Evolutionary conservation across 2,329 filamentous ascomycete species (phyloP).

Genomic region (Harringtonia lauricola): DNA sequence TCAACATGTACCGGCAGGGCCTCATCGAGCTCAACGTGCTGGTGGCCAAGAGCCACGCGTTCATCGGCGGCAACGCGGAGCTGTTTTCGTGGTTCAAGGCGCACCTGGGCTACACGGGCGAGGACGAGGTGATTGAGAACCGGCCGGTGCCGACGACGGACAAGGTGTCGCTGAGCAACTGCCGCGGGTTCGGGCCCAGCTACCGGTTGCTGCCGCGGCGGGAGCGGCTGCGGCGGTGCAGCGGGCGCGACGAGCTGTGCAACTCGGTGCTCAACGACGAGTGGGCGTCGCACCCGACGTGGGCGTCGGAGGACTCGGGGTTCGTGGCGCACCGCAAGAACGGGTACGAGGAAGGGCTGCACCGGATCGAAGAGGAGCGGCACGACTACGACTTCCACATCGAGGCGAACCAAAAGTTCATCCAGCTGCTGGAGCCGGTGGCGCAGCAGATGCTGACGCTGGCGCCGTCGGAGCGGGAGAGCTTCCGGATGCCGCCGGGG

Average conservation of each 20-base stretch:
- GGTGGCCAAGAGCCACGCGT: slow-evolving; percentile 70
- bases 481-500: slow-evolving; percentile 70
- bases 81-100: slow-evolving; percentile 81
- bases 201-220: slow-evolving; percentile 86
- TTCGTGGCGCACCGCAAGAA: slow-evolving; percentile 98
- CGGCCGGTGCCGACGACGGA: slow-evolving; percentile 64
- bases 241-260: slow-evolving; percentile 89
- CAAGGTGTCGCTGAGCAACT: slow-evolving; percentile 88
- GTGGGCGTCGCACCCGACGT: slow-evolving; percentile 97
- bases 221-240: slow-evolving; percentile 85
- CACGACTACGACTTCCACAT: slow-evolving; percentile 99
- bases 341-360: slow-evolving; percentile 82
- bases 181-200: slow-evolving; percentile 87
- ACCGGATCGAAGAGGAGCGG: slow-evolving; percentile 93
- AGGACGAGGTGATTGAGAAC: slow-evolving; percentile 71
- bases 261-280: slow-evolving; percentile 90
- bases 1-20: slow-evolving; percentile 89
- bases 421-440: slow-evolving; percentile 90
- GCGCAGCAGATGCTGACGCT: slow-evolving; percentile 82
- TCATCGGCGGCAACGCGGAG: slow-evolving; percentile 81
- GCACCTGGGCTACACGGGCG: slow-evolving; percentile 68
- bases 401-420: slow-evolving; percentile 86
- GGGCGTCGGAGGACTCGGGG: slow-evolving; percentile 95
- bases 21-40: slow-evolving; percentile 79
- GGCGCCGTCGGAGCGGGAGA: slow-evolving; percentile 57